These are phyloP conservation scores for Lactarius trivialis DNA, from an alignment of 768 basidiomycete species.

Conservation along the genomic window DNA sequence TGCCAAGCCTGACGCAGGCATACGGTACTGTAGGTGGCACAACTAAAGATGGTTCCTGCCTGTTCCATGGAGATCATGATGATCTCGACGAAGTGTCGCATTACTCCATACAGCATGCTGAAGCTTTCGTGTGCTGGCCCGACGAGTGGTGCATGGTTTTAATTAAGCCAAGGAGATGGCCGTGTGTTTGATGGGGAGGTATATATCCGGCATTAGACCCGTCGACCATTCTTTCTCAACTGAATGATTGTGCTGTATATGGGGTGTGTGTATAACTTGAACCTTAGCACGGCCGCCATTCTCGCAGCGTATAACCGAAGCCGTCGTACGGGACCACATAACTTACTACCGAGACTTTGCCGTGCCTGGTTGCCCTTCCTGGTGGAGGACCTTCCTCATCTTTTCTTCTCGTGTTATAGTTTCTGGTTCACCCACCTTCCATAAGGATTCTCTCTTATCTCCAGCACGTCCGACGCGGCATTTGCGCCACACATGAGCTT, in stretches of 20 bases:
- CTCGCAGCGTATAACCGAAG: background rate
- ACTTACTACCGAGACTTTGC: background rate
- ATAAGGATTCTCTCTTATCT: background rate
- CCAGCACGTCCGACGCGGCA: background rate
- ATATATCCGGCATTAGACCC: background rate
- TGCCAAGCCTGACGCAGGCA: background rate
- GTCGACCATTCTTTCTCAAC: background rate
- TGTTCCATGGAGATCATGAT: background rate
- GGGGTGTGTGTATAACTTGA: background rate
- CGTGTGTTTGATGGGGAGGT: background rate
- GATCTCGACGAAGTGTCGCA: background rate
- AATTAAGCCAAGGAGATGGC: background rate
- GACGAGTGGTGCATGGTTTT: background rate
- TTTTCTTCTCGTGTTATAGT: background rate
- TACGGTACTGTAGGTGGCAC: background rate
- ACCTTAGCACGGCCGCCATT: background rate
- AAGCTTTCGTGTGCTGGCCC: background rate
- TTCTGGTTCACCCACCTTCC: background rate
- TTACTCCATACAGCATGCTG: background rate
- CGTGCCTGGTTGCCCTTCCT: background rate
- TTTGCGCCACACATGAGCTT: slow-evolving; percentile 2
- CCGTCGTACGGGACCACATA: background rate
- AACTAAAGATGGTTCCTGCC: background rate
- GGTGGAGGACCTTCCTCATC: background rate
- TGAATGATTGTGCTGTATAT: background rate